These are phyloP conservation scores for Phytophthora fragariaefolia DNA, from an alignment of 352 stramenopile genomes.

Conservation along the genomic window DNA sequence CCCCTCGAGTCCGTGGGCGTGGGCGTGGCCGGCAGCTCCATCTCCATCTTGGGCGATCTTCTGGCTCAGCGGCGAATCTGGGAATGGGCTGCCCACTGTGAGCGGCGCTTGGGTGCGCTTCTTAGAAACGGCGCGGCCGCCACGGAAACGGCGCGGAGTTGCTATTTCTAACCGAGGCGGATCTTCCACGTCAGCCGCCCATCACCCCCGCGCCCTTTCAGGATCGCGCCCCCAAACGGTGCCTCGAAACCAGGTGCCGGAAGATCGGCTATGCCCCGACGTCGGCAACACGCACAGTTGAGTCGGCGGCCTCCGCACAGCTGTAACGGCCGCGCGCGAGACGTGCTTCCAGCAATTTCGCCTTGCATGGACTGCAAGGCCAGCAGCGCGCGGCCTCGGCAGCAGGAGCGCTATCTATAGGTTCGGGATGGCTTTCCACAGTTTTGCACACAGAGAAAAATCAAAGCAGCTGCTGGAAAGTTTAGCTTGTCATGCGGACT, in stretches of 20 bases:
- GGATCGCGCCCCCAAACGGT: neutral
- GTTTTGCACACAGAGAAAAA: no score
- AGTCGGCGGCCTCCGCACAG: no score
- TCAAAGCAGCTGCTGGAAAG: no score
- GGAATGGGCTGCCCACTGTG: constrained; percentile 14
- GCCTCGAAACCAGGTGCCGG: neutral
- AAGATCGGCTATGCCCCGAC: no score
- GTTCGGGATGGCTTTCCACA: no score
- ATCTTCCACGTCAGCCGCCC: constrained; percentile 45
- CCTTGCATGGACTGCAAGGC: no score
- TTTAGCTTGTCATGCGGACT: no score
- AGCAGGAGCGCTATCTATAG: no score
- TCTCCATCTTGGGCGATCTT: constrained; percentile 33
- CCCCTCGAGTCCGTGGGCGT: constrained; percentile 33
- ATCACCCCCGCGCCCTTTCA: constrained; percentile 37
- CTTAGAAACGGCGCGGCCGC: constrained; percentile 33
- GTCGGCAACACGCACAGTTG: no score
- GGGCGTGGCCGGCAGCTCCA: constrained; percentile 44
- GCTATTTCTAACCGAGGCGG: constrained; percentile 31
- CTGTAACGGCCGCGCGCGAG: no score
- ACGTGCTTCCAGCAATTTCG: no score
- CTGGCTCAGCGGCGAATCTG: constrained; percentile 29
- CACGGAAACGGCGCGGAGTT: constrained; percentile 37
- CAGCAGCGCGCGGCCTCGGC: no score
- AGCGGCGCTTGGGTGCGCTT: constrained; percentile 6